Evolutionary conservation across 2,329 filamentous ascomycete species (phyloP).

Genomic region (Colletotrichum eleusines): DNA sequence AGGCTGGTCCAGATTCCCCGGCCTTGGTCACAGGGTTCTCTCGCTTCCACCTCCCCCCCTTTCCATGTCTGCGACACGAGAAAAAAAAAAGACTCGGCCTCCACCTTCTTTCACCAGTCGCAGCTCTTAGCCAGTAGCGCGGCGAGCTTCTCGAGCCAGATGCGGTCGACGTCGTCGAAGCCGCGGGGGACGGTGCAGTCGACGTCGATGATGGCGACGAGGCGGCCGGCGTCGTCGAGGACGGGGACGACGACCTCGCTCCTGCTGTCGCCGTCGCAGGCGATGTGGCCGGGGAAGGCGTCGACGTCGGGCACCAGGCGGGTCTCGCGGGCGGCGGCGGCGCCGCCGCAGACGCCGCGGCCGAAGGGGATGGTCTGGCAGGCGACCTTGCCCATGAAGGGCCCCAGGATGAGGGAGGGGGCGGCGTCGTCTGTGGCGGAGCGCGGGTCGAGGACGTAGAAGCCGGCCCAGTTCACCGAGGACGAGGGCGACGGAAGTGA

Average conservation of each 20-base stretch:
- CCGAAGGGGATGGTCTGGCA: conserved; percentile 83
- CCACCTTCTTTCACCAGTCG: conserved; percentile 66
- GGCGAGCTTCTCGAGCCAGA: conserved; percentile 75
- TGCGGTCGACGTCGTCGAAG: conserved; percentile 76
- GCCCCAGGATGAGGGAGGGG: conserved; percentile 77
- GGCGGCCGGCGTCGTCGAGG: conserved; percentile 55
- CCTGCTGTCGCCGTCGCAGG: conserved; percentile 80
- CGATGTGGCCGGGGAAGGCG: conserved; percentile 82
- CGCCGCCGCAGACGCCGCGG: conserved; percentile 80
- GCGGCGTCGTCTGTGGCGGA: conserved; percentile 42
- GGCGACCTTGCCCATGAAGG: conserved; percentile 84
- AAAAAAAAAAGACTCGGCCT: too few species aligned
- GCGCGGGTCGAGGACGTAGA: conserved; percentile 75
- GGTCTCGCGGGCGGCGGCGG: conserved; percentile 70
- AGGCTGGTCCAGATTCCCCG: neutral
- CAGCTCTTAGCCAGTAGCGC: conserved; percentile 69
- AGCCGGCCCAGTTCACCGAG: conserved; percentile 84
- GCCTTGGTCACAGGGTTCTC: too few species aligned
- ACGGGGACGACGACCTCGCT: conserved; percentile 89
- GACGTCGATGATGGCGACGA: conserved; percentile 83
- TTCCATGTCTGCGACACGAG: neutral
- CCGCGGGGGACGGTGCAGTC: conserved; percentile 77
- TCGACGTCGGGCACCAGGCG: conserved; percentile 80
- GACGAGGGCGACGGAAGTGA: conserved; percentile 75
- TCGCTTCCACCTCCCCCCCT: accelerated